Conservation (phyloP, 768 basidiomycete genomes). For the Mycena capillaripes region DNA sequence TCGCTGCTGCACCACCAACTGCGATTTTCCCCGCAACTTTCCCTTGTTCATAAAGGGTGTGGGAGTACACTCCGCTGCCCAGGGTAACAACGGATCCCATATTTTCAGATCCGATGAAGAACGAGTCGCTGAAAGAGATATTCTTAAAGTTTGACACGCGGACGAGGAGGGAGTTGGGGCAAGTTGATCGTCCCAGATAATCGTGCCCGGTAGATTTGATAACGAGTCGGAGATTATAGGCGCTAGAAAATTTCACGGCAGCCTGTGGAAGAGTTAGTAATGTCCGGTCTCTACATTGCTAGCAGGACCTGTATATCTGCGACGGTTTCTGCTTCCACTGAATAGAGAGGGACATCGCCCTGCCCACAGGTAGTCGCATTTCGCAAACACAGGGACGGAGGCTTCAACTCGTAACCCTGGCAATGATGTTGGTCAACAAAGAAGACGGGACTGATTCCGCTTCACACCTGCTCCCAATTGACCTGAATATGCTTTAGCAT, state of each 20-base stretch:
- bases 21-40: background rate
- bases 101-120: background rate
- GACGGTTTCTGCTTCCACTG: constrained; percentile 55
- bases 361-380: constrained; percentile 52
- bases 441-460: background rate
- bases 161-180: constrained; percentile 53
- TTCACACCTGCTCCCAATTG: constrained; percentile 28
- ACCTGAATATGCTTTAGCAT: background rate
- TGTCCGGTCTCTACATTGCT: background rate
- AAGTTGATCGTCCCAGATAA: constrained; percentile 60
- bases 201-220: constrained; percentile 54
- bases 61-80: background rate
- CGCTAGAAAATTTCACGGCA: constrained; percentile 46
- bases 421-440: background rate
- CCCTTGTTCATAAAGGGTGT: background rate
- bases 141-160: constrained; percentile 56
- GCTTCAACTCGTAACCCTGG: constrained; percentile 25
- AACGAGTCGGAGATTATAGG: constrained; percentile 45
- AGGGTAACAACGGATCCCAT: background rate
- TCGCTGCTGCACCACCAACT: constrained; percentile 39
- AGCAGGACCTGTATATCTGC: constrained; percentile 48
- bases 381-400: constrained; percentile 23
- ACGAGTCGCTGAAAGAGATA: constrained; percentile 41
- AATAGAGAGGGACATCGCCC: constrained; percentile 57
- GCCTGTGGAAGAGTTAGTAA: constrained; percentile 37